Evolutionary conservation across 495 filamentous ascomycete species (phyloP).

Genomic region (Neurospora sp.): DNA sequence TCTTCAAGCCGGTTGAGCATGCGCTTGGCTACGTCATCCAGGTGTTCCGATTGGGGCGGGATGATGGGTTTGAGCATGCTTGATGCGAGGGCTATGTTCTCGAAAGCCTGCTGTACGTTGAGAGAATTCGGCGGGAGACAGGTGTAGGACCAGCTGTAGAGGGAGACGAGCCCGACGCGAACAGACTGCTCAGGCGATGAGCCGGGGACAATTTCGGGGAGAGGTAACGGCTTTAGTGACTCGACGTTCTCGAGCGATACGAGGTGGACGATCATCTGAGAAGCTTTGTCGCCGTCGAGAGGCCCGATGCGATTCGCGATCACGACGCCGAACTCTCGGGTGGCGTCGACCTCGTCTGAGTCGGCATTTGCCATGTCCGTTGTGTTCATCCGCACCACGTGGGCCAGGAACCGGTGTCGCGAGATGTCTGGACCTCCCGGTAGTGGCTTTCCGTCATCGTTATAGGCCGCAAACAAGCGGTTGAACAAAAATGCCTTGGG

Average conservation of each 20-base stretch:
- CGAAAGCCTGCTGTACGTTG: constrained; percentile 20
- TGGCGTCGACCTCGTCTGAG: constrained; percentile 3
- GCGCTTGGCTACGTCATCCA: not conserved
- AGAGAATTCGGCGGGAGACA: constrained; percentile 24
- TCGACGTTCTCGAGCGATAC: constrained; percentile 24
- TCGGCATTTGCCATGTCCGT: not conserved
- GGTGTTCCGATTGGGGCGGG: not conserved
- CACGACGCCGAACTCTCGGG: not conserved
- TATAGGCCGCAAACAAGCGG: not conserved
- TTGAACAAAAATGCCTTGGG: not conserved
- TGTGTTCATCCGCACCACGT: constrained; percentile 34
- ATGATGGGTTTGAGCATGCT: not conserved
- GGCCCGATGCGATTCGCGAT: not conserved
- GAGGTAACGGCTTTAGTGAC: not conserved
- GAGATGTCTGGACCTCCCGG: not conserved
- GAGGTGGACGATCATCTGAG: constrained; percentile 22
- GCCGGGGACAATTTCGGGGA: not conserved
- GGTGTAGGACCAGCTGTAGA: constrained; percentile 39
- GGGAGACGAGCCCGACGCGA: constrained; percentile 27
- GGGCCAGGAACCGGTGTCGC: constrained; percentile 26
- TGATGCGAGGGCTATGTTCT: not conserved
- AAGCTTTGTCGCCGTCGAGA: not conserved
- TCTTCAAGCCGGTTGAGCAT: constrained; percentile 17
- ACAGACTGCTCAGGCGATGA: not conserved
- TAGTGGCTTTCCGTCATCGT: not conserved